These are phyloP conservation scores for Bretschneidera sinensis DNA, from an alignment of 345 rosid species.

Conservation along the genomic window DNA sequence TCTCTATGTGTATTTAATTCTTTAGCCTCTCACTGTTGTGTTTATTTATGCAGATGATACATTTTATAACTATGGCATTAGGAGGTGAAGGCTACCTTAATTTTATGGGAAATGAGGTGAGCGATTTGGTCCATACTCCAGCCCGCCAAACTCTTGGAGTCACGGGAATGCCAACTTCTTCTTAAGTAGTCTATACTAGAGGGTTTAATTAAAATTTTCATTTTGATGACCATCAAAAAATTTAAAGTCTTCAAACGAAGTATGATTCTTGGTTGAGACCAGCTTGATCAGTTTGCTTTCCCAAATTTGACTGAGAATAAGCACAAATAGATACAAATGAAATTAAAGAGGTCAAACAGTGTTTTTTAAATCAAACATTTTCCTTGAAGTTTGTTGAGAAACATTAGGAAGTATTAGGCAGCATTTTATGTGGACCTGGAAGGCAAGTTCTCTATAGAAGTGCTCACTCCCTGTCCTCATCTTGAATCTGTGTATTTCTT, in stretches of 20 bases:
- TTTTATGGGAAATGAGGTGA: constrained; percentile 87
- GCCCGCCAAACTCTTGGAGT: background rate
- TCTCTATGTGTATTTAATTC: background rate
- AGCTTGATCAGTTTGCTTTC: background rate
- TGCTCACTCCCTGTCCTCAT: background rate
- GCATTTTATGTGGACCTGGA: background rate
- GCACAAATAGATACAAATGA: too few species aligned
- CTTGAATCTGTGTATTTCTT: constrained; percentile 7
- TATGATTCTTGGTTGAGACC: background rate
- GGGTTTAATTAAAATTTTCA: background rate
- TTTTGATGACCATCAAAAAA: background rate
- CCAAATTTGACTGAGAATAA: background rate
- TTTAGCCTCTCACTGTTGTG: constrained; percentile 7
- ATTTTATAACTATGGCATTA: constrained; percentile 68
- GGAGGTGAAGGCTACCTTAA: constrained; percentile 87
- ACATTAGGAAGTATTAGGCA: too few species aligned
- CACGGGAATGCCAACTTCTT: background rate
- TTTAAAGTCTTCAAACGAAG: background rate
- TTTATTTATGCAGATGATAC: constrained; percentile 55
- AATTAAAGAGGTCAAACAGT: too few species aligned
- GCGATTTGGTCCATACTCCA: constrained; percentile 4
- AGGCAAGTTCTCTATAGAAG: constrained; percentile 5
- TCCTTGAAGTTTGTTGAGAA: too few species aligned
- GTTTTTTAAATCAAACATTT: too few species aligned
- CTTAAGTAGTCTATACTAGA: background rate